Evolutionary conservation across 352 stramenopile genomes (phyloP).

Genomic region (Phytophthora sp.): DNA sequence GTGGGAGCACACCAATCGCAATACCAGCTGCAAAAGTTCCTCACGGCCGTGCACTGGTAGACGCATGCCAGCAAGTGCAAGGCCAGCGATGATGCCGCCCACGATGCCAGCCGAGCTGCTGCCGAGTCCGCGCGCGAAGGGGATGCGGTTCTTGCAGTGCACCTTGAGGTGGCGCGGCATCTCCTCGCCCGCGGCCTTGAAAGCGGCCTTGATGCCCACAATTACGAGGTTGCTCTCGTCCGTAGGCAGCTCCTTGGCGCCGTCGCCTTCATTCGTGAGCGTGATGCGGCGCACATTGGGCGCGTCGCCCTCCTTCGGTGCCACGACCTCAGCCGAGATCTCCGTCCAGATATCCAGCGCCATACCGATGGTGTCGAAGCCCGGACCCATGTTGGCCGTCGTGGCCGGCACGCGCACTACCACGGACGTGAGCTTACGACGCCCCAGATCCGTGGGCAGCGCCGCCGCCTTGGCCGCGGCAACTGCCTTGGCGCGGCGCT

Average conservation of each 20-base stretch:
- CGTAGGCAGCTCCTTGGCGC: conserved; percentile 91
- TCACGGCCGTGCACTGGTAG: conserved; percentile 91
- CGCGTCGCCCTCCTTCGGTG: conserved; percentile 32
- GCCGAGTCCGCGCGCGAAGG: conserved; percentile 96
- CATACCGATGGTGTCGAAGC: conserved; percentile 98
- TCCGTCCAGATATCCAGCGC: conserved; percentile 99
- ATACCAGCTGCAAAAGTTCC: conserved; percentile 95
- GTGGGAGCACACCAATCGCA: background rate
- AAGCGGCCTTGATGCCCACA: conserved; percentile 95
- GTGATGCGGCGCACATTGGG: conserved; percentile 81
- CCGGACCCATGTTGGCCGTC: conserved; percentile 98
- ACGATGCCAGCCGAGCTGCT: conserved; percentile 99
- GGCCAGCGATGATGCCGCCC: conserved; percentile 97
- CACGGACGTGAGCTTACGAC: conserved; percentile 84
- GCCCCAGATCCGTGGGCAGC: conserved; percentile 39
- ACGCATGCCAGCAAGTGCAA: conserved; percentile 96
- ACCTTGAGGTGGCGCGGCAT: conserved; percentile 95
- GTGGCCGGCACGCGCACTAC: conserved; percentile 98
- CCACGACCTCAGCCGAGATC: conserved; percentile 93
- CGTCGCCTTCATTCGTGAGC: conserved; percentile 97
- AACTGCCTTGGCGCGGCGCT: conserved; percentile 24
- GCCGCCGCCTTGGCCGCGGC: conserved; percentile 31
- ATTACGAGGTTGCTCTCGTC: conserved; percentile 94
- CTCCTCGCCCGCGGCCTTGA: conserved; percentile 93
- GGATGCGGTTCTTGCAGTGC: conserved; percentile 98